Evolutionary conservation across 805 yeast genomes (phyloP).

Genomic region (Candida ovalis): DNA sequence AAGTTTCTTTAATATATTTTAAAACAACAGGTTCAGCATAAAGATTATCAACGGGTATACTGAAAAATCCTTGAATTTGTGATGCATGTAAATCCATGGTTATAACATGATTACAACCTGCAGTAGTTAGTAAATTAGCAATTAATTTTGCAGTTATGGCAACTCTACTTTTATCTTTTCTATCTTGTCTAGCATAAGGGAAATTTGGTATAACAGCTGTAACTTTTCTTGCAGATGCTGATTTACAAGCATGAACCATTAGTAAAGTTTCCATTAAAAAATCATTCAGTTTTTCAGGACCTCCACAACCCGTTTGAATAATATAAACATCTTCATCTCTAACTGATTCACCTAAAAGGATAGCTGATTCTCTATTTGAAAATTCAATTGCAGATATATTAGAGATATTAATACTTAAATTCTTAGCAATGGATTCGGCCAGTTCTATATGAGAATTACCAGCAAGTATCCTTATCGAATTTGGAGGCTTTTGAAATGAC

Average conservation of each 20-base stretch:
- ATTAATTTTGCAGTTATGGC: slow-evolving; percentile 93
- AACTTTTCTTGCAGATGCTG: slow-evolving; percentile 92
- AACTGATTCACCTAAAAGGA: slow-evolving; percentile 80
- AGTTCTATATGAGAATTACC: slow-evolving; percentile 84
- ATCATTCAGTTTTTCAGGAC: slow-evolving; percentile 72
- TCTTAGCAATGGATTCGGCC: slow-evolving; percentile 65
- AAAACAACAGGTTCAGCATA: slow-evolving; percentile 93
- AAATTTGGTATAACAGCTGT: slow-evolving; percentile 94
- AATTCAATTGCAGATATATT: slow-evolving; percentile 80
- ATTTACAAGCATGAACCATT: slow-evolving; percentile 89
- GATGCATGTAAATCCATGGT: slow-evolving; percentile 98
- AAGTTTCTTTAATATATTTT: slow-evolving; percentile 68
- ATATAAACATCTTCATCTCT: slow-evolving; percentile 89
- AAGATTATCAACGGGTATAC: slow-evolving; percentile 91
- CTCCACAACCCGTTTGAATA: slow-evolving; percentile 85
- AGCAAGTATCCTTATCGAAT: slow-evolving; percentile 47
- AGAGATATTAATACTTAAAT: slow-evolving; percentile 63
- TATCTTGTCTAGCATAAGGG: slow-evolving; percentile 97
- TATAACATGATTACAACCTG: slow-evolving; percentile 93
- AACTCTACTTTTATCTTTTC: slow-evolving; percentile 93
- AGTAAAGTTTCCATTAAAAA: slow-evolving; percentile 81
- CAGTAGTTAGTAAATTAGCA: slow-evolving; percentile 87
- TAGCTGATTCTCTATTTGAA: slow-evolving; percentile 85
- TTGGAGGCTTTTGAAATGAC: slow-evolving; percentile 33
- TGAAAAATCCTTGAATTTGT: slow-evolving; percentile 95